Base-by-base conservation (phyloP, 495 filamentous ascomycete species). In the Daldinia caldariorum region DNA sequence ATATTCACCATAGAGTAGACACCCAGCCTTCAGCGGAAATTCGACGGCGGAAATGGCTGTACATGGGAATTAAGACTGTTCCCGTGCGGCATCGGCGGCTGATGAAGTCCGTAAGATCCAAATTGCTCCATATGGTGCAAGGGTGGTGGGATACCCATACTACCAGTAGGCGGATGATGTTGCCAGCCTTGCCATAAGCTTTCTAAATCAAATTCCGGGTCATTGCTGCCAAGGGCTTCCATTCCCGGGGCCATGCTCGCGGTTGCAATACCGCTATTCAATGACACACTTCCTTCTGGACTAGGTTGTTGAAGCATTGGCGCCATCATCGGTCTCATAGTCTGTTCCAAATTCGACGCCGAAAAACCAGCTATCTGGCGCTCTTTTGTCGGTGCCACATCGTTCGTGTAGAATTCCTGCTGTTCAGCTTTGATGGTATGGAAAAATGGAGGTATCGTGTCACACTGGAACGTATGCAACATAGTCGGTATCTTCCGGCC, bases 201-300 rank as follows among this genome's bases (percentile, higher is more conserved):
- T 63, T 87, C 85, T 43, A 89, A 86, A 43, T 88, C 83, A 56
- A 88, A 83, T 55, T 84, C 81, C 16, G 82, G 78, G 35, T 86
- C 84, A 12, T 74, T 68, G 9, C 74, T 50, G 22, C 43, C 9
- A 5, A 83, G 82, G 0, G 79, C 74, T 37, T 83, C 82, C 10
- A 68, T 62, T 2, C 66, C 80, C 13, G 68, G 73, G 6, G 61
- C 59, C 51, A 75, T 70, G 32, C 70, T 66, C 0, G 62, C 56
- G 1, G 71, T 26, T 12, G 82, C 55, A 16, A 78, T 69, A 6
- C 65, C 82, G 12, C 80, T 84, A 4, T 80, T 82, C 4, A 89
- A 74, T 13, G 85, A 81, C 7, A 84, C 81, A 20, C 87, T 84
- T 7, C 83, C 83, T 20, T 77, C 78, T 41, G 83, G 80, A 1